phyloP scores from a whole-genome alignment of 345 rosid genomes.

The Eucalyptus shirleyi region DNA sequence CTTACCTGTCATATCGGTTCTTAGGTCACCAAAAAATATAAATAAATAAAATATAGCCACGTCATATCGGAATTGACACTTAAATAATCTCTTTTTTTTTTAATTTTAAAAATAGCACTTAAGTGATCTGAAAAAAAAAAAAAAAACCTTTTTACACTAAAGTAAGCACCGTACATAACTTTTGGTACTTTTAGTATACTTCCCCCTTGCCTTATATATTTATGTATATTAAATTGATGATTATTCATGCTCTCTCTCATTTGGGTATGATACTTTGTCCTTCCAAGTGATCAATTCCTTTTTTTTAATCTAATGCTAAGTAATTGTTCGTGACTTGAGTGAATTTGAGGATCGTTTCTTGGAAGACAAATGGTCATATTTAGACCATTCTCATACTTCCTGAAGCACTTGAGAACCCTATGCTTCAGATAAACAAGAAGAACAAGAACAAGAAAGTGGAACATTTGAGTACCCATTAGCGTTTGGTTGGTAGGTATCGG shows the following conservation, averaged over 20 bases:
- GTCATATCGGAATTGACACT: too few species aligned
- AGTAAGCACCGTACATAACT: rapidly evolving
- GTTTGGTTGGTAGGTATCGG: background rate
- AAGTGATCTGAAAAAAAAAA: too few species aligned
- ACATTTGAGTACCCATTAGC: background rate
- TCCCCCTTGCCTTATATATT: too few species aligned
- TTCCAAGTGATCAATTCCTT: background rate
- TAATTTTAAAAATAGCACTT: too few species aligned
- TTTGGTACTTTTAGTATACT: rapidly evolving
- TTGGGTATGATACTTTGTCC: background rate
- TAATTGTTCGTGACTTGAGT: background rate
- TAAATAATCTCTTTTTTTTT: too few species aligned
- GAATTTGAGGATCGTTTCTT: background rate
- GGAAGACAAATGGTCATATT: background rate
- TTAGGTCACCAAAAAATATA: too few species aligned
- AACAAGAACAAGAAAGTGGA: background rate
- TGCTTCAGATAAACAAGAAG: background rate
- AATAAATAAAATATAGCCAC: too few species aligned
- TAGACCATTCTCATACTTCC: background rate
- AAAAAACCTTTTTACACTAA: rapidly evolving
- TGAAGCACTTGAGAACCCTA: background rate
- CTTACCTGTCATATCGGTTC: too few species aligned
- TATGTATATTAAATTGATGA: background rate
- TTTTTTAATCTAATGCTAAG: background rate
- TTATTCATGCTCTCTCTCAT: background rate